phyloP scores from a whole-genome alignment of 331 rosid genomes.

The Spiraea crenata region DNA sequence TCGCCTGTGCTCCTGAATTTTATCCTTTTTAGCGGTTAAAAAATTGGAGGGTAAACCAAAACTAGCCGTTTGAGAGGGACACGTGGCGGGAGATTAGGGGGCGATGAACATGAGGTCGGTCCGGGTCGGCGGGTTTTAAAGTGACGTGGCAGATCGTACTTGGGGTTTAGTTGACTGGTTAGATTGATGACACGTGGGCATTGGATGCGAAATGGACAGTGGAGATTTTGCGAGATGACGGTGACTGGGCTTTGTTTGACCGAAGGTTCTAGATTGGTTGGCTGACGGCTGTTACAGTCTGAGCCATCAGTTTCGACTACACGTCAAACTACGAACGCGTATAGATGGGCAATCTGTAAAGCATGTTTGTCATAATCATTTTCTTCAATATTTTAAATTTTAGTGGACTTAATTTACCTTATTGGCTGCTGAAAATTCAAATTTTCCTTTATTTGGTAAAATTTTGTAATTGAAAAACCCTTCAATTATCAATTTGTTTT shows the following conservation, averaged over 20 bases:
- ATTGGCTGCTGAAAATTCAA: too few relatives aligned
- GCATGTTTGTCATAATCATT: neutral
- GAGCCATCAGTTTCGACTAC: neutral
- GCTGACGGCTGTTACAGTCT: neutral
- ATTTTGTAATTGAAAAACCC: too few relatives aligned
- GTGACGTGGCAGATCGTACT: neutral
- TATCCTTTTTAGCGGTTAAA: conserved; percentile 48
- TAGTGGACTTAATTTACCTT: too few relatives aligned
- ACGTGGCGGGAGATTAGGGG: conserved; percentile 43
- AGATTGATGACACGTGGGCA: neutral
- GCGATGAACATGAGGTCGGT: conserved; percentile 66
- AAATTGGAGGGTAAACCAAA: conserved; percentile 20
- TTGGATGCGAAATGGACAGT: neutral
- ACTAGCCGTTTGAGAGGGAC: conserved; percentile 71
- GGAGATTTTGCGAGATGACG: neutral
- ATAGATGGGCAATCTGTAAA: neutral
- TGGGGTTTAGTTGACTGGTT: neutral
- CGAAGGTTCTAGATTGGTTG: conserved; percentile 3
- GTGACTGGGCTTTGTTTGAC: conserved; percentile 11
- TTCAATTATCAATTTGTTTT: too few relatives aligned
- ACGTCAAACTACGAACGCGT: neutral
- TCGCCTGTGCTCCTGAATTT: conserved; percentile 22
- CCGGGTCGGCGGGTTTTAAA: conserved; percentile 32
- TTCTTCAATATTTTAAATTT: neutral
- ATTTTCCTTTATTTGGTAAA: neutral